Conservation (phyloP, 2,329 filamentous ascomycete genomes). For the Aspergillus ruber region DNA sequence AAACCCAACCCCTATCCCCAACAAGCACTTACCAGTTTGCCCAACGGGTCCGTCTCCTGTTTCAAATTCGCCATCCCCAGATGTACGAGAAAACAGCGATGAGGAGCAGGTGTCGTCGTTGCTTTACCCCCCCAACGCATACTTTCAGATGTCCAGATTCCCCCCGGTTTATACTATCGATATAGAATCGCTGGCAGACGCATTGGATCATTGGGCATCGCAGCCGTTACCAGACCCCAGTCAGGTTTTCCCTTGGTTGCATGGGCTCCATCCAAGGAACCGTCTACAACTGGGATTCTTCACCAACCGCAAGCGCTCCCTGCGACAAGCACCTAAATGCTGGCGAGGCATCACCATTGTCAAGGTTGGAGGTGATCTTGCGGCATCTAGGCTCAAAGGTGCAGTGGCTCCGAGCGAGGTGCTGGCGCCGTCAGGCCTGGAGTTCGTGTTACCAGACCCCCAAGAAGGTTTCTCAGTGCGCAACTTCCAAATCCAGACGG, state of each 20-base stretch:
- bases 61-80: conserved; percentile 61
- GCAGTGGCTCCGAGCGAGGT: conserved; percentile 79
- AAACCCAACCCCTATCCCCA: conserved; percentile 62
- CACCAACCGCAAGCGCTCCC: conserved; percentile 64
- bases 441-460: conserved; percentile 80
- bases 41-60: conserved; percentile 66
- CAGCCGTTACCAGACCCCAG: conserved; percentile 78
- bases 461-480: conserved; percentile 87
- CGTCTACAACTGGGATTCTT: conserved; percentile 88
- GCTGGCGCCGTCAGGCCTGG: conserved; percentile 50
- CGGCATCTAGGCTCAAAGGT: conserved; percentile 70
- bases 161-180: conserved; percentile 67
- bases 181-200: conserved; percentile 60
- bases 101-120: conserved; percentile 59
- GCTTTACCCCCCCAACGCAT: conserved; percentile 65
- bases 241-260: conserved; percentile 92
- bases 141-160: conserved; percentile 49
- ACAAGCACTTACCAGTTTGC: conserved; percentile 86
- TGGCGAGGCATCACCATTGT: conserved; percentile 77
- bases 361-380: conserved; percentile 78
- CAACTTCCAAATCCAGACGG: conserved; percentile 94
- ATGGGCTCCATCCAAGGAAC: conserved; percentile 85
- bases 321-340: conserved; percentile 66
- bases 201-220: conserved; percentile 67
- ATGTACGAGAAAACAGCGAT: conserved; percentile 46